Base-by-base conservation (phyloP, 352 stramenopile genomes). In the Nothophytophthora sp. region DNA sequence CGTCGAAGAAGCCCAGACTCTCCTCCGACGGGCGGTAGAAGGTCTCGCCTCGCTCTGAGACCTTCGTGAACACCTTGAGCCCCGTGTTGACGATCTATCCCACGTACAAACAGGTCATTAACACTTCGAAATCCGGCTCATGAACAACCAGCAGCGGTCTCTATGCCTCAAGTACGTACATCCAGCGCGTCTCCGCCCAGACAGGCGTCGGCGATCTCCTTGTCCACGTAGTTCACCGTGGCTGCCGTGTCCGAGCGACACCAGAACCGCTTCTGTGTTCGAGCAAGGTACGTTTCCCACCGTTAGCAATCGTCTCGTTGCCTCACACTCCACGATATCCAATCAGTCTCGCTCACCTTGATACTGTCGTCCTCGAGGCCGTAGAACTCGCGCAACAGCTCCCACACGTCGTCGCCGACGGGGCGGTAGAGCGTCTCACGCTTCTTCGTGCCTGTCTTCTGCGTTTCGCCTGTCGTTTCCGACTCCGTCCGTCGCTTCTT, bases 51-150 rank as follows among this genome's bases (percentile, higher is more conserved):
- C 66, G 55, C 23, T 89, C 75, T 2, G 67, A 83, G 25, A 84
- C 61, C 41, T 95, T 96, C 12, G 83, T 81, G 47, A 97, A 97
- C 4, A 95, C 79, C 52, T 93, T 92, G 44, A 97, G 81, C 5
- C 91, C 91, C 36, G 88, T 96, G 60, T 97, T 95, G 16, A 98
- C 82, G 51, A 98, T 90, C 78, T 96, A 50, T 55, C 45, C n/a
- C 19, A 37, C 6, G 23, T 20, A 28, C 18, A 59, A 28, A 44
- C 10, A 0, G 38, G 30, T 29, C 11, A 20, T 44, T 32, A 12
- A 7, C 8, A 27, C 19, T n/a, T n/a, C n/a, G n/a, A n/a, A n/a
- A n/a, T n/a, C n/a, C n/a, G n/a, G n/a, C n/a, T n/a, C n/a, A n/a
- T n/a, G n/a, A n/a, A n/a, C n/a, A n/a, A n/a, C n/a, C n/a, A n/a